A percentile compares a stretch with the other conserved stretches of the same genome.
Conservation (phyloP, 495 filamentous ascomycete species). For the Aspergillus ostianus region DNA sequence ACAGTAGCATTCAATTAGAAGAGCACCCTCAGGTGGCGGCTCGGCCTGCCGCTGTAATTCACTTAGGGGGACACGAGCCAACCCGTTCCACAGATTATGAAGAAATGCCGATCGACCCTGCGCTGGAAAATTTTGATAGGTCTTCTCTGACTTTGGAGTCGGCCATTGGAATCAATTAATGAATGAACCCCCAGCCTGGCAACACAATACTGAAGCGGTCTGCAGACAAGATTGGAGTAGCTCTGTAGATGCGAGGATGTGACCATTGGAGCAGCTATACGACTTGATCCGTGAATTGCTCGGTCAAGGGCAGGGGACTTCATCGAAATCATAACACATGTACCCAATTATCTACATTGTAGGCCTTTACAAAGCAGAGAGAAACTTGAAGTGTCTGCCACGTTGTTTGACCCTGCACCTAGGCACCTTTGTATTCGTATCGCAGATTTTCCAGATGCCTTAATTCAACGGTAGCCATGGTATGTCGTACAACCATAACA, state of each 20-base stretch:
- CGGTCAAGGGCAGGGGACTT: no score
- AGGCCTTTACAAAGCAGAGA: not conserved
- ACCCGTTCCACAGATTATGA: constrained; percentile 21
- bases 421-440: constrained; percentile 51
- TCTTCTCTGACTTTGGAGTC: constrained; percentile 16
- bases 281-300: no score
- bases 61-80: constrained; percentile 25
- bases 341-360: not conserved
- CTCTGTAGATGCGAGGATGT: not conserved
- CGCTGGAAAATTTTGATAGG: constrained; percentile 27
- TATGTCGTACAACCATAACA: constrained; percentile 33
- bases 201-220: not conserved
- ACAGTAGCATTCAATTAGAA: constrained; percentile 34
- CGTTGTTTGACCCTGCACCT: not conserved
- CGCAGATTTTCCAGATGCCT: constrained; percentile 44
- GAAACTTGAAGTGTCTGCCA: not conserved
- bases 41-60: constrained; percentile 27
- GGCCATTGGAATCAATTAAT: constrained; percentile 1
- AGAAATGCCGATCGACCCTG: constrained; percentile 53
- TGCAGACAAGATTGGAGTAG: not conserved
- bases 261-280: no score
- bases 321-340: no score
- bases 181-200: not conserved
- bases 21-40: constrained; percentile 24
- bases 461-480: constrained; percentile 48